phyloP scores from a whole-genome alignment of 257 asterid species.

The Avicennia marina region DNA sequence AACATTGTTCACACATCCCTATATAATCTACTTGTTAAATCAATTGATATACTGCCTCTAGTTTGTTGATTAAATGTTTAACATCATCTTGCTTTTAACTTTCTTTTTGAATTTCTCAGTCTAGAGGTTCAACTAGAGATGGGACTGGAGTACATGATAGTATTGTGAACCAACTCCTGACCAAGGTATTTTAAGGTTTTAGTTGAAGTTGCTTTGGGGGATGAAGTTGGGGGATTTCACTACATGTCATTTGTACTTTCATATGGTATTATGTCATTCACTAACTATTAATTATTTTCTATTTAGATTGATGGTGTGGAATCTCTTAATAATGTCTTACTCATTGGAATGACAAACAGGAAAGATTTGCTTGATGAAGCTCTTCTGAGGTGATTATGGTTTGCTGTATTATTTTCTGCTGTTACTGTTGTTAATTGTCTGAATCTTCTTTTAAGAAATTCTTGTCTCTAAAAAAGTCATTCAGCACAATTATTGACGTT shows the following conservation, averaged over 20 bases:
- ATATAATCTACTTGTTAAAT: constrained; percentile 1
- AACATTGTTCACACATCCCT: too few species aligned
- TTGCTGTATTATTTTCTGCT: constrained; percentile 14
- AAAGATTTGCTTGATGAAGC: constrained; percentile 99
- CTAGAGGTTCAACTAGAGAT: constrained; percentile 99
- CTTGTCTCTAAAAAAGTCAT: too few species aligned
- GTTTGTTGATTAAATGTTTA: constrained; percentile 14
- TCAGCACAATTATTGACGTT: not conserved
- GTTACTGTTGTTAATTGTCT: not conserved
- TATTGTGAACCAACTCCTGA: constrained; percentile 96
- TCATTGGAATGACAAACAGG: constrained; percentile 98
- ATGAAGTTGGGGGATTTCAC: constrained; percentile 3
- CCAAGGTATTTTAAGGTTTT: constrained; percentile 63
- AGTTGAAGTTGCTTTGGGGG: constrained; percentile 9
- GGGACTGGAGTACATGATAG: constrained; percentile 99
- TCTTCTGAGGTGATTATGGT: constrained; percentile 65
- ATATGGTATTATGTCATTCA: constrained; percentile 13
- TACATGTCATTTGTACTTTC: constrained; percentile 11
- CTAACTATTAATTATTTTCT: constrained; percentile 27
- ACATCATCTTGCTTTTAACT: constrained; percentile 8
- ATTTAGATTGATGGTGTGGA: constrained; percentile 99
- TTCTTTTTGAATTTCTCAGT: constrained; percentile 47
- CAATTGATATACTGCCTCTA: constrained; percentile 14
- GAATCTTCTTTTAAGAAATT: constrained; percentile 5
- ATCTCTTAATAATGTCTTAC: constrained; percentile 93